A percentile compares a stretch with the other conserved stretches of the same genome.
These are phyloP conservation scores for Mallotus japonicus DNA, from an alignment of 441 rosid species.

Conservation along the genomic window DNA sequence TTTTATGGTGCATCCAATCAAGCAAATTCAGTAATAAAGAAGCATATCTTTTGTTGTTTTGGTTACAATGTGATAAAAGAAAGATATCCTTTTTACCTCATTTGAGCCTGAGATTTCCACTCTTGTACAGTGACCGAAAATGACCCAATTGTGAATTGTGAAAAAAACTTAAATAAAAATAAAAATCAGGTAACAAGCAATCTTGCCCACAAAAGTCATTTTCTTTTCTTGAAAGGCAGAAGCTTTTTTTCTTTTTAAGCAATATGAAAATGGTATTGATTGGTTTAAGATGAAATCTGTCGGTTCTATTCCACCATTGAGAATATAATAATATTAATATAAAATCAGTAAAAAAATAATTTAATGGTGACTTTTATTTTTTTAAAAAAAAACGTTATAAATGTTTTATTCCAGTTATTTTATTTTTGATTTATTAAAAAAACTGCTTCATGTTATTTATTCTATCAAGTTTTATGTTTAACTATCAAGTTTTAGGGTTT, in stretches of 20 bases:
- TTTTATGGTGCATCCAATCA: neutral
- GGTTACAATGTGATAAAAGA: neutral
- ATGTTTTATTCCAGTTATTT: too few species aligned
- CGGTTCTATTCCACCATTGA: constrained; percentile 28
- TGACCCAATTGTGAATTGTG: constrained; percentile 29
- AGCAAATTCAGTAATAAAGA: neutral
- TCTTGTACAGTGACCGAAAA: constrained; percentile 29
- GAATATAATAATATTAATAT: too few species aligned
- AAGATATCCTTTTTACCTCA: neutral
- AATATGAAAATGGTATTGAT: constrained; percentile 16
- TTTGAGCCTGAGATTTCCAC: neutral
- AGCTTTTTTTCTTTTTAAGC: constrained; percentile 1
- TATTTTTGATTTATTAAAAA: too few species aligned
- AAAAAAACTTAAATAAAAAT: neutral
- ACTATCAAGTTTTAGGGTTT: too few species aligned
- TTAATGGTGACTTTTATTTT: too few species aligned
- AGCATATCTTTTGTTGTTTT: neutral
- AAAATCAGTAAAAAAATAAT: too few species aligned
- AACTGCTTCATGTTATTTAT: too few species aligned
- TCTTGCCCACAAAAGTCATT: constrained; percentile 45
- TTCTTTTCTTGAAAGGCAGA: constrained; percentile 39
- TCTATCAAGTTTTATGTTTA: too few species aligned
- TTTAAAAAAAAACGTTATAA: too few species aligned
- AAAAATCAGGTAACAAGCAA: constrained; percentile 24
- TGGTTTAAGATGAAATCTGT: constrained; percentile 25